Percentiles rank a stretch among this genome's conserved stretches.
phyloP scores from a whole-genome alignment of 805 yeast species.

The Lachancea nothofagi region DNA sequence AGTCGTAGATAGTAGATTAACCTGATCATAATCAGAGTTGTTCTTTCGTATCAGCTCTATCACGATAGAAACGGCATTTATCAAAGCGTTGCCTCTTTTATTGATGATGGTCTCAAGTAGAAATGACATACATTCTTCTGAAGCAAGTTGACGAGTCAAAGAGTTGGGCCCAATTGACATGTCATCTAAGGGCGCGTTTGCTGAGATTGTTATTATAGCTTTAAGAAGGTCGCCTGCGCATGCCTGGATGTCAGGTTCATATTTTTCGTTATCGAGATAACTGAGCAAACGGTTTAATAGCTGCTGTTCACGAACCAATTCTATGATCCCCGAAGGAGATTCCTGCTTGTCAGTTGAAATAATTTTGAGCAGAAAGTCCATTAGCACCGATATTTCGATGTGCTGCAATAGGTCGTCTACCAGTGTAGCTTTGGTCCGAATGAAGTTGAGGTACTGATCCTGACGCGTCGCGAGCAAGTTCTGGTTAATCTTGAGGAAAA shows the following conservation, averaged over 20 bases:
- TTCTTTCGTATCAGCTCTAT: slow-evolving; percentile 92
- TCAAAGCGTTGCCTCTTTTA: slow-evolving; percentile 71
- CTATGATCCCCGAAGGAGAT: slow-evolving; percentile 82
- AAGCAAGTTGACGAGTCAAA: slow-evolving; percentile 79
- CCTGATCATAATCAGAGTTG: slow-evolving; percentile 89
- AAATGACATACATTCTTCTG: slow-evolving; percentile 53
- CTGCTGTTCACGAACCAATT: slow-evolving; percentile 64
- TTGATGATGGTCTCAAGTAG: slow-evolving; percentile 66
- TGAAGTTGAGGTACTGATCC: slow-evolving; percentile 33
- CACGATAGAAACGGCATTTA: slow-evolving; percentile 86
- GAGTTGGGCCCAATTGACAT: slow-evolving; percentile 93
- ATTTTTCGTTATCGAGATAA: slow-evolving; percentile 53
- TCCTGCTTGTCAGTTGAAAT: slow-evolving; percentile 90
- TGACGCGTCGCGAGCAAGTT: slow-evolving; percentile 76
- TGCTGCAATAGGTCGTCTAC: slow-evolving; percentile 62
- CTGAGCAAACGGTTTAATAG: slow-evolving; percentile 66
- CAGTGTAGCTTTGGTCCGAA: slow-evolving; percentile 47
- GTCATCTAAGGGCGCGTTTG: slow-evolving; percentile 71
- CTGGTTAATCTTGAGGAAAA: slow-evolving; percentile 84
- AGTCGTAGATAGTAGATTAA: slow-evolving; percentile 69
- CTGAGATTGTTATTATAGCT: slow-evolving; percentile 90
- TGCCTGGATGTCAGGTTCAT: slow-evolving; percentile 63
- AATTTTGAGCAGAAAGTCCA: slow-evolving; percentile 84
- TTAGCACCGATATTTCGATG: slow-evolving; percentile 81
- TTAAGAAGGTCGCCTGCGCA: slow-evolving; percentile 93